Conservation (phyloP, 257 asterid species). For the Jacaranda copaia region DNA sequence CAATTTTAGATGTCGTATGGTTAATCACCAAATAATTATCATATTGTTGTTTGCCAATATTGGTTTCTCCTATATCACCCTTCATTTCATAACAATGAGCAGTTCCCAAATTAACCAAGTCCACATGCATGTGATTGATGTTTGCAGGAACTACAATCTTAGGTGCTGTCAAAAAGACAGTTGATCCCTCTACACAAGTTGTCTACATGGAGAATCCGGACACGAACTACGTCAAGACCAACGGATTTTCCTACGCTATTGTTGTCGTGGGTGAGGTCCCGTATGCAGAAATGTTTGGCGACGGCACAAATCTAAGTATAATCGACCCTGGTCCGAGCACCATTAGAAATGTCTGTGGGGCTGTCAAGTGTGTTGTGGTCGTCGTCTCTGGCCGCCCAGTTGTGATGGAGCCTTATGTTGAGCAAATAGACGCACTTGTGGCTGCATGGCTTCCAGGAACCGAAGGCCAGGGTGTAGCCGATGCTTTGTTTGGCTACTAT, state of each 20-base stretch:
- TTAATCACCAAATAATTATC: too few relatives aligned
- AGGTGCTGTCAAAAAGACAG: slow-evolving; percentile 68
- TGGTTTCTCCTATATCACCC: too few relatives aligned
- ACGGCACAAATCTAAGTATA: slow-evolving; percentile 65
- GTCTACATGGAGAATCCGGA: slow-evolving; percentile 63
- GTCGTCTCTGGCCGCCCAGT: slow-evolving; percentile 87
- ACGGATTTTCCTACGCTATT: slow-evolving; percentile 64
- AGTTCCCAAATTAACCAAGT: not conserved
- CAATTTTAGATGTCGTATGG: too few relatives aligned
- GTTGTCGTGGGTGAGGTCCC: slow-evolving; percentile 83
- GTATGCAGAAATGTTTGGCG: slow-evolving; percentile 73
- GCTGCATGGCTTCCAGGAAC: slow-evolving; percentile 96
- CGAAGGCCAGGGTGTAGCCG: slow-evolving; percentile 84
- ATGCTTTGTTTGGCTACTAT: slow-evolving; percentile 67
- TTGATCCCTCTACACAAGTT: slow-evolving; percentile 76
- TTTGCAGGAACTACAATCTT: slow-evolving; percentile 81
- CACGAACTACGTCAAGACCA: slow-evolving; percentile 51
- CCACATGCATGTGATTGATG: not conserved
- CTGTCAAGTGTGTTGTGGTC: slow-evolving; percentile 66
- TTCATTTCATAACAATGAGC: too few relatives aligned
- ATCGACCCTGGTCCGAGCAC: slow-evolving; percentile 65
- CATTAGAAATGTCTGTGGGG: slow-evolving; percentile 63
- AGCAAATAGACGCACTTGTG: slow-evolving; percentile 65
- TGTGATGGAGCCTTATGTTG: slow-evolving; percentile 64
- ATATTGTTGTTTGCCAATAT: too few relatives aligned